Conservation (phyloP, 805 yeast species). For the Middelhovenomyces tepae region DNA sequence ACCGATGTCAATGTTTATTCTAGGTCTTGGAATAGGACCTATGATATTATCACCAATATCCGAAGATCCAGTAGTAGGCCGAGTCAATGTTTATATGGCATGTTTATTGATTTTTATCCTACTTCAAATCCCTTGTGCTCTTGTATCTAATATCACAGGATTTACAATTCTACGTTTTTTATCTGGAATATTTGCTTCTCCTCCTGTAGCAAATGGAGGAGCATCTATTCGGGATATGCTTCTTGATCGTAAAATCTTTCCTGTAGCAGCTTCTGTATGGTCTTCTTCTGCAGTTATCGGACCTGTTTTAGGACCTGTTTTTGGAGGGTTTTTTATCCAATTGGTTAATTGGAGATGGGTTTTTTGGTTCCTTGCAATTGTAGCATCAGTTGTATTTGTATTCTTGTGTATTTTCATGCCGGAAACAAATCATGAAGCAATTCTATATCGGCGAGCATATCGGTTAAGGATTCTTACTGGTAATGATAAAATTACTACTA, state of each 20-base stretch:
- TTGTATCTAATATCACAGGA: constrained; percentile 41
- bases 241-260: constrained; percentile 31
- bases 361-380: constrained; percentile 42
- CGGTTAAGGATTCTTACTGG: constrained; percentile 44
- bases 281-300: constrained; percentile 46
- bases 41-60: constrained; percentile 47
- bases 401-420: constrained; percentile 36
- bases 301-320: constrained; percentile 47
- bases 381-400: constrained; percentile 30
- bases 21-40: constrained; percentile 56
- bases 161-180: constrained; percentile 43
- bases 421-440: constrained; percentile 39
- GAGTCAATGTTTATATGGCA: constrained; percentile 39
- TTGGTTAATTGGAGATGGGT: constrained; percentile 46
- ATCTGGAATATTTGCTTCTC: constrained; percentile 48
- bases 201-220: constrained; percentile 50
- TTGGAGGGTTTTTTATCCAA: constrained; percentile 43
- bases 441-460: constrained; percentile 39
- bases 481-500: constrained; percentile 34
- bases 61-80: constrained; percentile 42
- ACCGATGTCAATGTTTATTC: constrained; percentile 45
- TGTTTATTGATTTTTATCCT: constrained; percentile 41
- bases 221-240: constrained; percentile 48
- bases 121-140: constrained; percentile 50
- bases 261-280: constrained; percentile 45